Evolutionary conservation across 805 yeast genomes (phyloP).

Genomic region (Metschnikowia matae): DNA sequence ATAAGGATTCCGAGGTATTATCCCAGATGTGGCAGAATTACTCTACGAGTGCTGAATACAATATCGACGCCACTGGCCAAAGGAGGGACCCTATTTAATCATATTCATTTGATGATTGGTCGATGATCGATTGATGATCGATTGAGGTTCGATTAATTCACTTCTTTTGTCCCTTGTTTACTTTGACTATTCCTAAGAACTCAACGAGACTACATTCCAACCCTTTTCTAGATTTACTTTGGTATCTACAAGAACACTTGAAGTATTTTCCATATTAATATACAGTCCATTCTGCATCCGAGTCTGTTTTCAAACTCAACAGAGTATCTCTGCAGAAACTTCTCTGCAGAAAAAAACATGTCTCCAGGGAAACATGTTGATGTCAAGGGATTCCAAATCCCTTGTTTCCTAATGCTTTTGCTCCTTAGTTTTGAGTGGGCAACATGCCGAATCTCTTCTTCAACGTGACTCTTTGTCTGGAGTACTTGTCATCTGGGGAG

Average conservation of each 20-base stretch:
- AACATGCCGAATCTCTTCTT: constrained; percentile 89
- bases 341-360: not conserved
- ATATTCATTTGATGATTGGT: not conserved
- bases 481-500: constrained; percentile 98
- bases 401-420: too few relatives aligned
- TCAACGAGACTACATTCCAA: too few relatives aligned
- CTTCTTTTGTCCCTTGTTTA: not conserved
- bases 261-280: not conserved
- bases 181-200: too few relatives aligned
- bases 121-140: not conserved
- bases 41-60: constrained; percentile 64
- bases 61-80: constrained; percentile 62
- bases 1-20: constrained; percentile 65
- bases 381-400: not conserved
- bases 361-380: not conserved
- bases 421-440: constrained; percentile 58
- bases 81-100: constrained; percentile 45
- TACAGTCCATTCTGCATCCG: not conserved
- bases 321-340: not conserved
- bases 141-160: not conserved
- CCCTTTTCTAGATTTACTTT: not conserved
- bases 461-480: constrained; percentile 97
- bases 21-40: constrained; percentile 80
- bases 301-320: not conserved
- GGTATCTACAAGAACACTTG: not conserved